Evolutionary conservation across 2,329 filamentous ascomycete genomes (phyloP), one percentile per base, ranked within the genome.

Genomic region (Arthrobotrys pseudoclavata): DNA sequence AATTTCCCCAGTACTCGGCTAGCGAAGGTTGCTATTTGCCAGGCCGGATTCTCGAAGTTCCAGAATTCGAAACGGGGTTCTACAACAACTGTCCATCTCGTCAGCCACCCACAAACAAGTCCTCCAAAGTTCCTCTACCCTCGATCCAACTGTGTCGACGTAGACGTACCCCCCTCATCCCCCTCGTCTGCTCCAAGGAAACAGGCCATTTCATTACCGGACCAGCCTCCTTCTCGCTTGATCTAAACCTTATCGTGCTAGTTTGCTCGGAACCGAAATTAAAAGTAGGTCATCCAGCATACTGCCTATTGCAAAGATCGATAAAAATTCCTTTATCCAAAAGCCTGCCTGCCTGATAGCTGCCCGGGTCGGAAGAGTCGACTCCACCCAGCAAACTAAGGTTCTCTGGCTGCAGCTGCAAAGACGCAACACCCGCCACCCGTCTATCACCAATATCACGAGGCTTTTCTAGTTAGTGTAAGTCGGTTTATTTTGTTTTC

Each of bases 221-320:
- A 63, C 74, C 74, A 77, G 72, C 72, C 67, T 71, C 74, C 47
- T 71, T 70, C 67, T 77, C 74, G 74, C 74, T 77, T 77, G 74
- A 77, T 71, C 62, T 53, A 77, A 77, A 77, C 74, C 74, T 77
- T 77, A 77, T 77, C 67, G 74, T 68, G 53, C 53, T 62, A 62
- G 67, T 42, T 61, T 52, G 53, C 72, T 37, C 74, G 52, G 74
- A 77, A 68, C 67, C 61, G 74, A 77, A 77, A 77, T 77, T 77
- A 71, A 77, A 77, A 77, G 66, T 67, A 70, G 61, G 72, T 67
- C 66, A 68, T 57, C 50, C 61, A 77, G 18, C 45, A 62, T 57
- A 47, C 50, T 69, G 34, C 42, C 64, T 34, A 55, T 61, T 64
- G 20, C 52, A 26, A 63, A 61, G 63, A 68, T 64, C 72, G 72